A percentile compares a stretch with the other conserved stretches of the same genome.
These are phyloP conservation scores for Starmerella tilneyi DNA, from an alignment of 805 yeast species.

Conservation along the genomic window DNA sequence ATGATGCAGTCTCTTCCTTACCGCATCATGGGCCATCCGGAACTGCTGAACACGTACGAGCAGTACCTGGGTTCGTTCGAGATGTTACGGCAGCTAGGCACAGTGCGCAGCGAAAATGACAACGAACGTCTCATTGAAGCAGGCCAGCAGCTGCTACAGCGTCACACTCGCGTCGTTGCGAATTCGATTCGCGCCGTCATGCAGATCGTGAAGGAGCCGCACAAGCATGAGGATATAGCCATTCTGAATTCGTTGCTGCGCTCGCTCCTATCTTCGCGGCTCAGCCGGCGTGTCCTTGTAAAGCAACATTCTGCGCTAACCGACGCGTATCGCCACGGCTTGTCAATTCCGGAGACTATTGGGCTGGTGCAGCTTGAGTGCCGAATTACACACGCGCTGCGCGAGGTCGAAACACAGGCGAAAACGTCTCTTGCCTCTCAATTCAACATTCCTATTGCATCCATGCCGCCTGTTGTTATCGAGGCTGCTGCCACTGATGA, in stretches of 20 bases:
- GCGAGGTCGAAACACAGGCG: constrained; percentile 23
- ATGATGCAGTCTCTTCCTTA: constrained; percentile 77
- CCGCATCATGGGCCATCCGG: constrained; percentile 73
- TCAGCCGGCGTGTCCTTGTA: constrained; percentile 78
- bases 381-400: constrained; percentile 40
- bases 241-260: constrained; percentile 67
- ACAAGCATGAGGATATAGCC: constrained; percentile 49
- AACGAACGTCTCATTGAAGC: constrained; percentile 62
- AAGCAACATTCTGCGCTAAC: constrained; percentile 84
- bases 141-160: constrained; percentile 51
- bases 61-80: constrained; percentile 82
- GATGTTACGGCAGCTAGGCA: constrained; percentile 62
- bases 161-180: constrained; percentile 72
- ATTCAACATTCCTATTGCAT: constrained; percentile 24
- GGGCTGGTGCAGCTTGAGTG: constrained; percentile 80
- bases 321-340: constrained; percentile 39
- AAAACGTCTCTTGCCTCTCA: constrained; percentile 33
- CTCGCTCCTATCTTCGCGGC: constrained; percentile 69
- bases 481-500: constrained; percentile 45
- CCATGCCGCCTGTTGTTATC: constrained; percentile 64
- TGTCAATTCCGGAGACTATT: constrained; percentile 28
- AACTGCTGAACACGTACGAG: constrained; percentile 78
- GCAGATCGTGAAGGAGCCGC: constrained; percentile 40
- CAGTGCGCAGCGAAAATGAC: constrained; percentile 59
- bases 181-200: constrained; percentile 88